These are phyloP conservation scores for Trichophyton equinum DNA, from an alignment of 2,329 filamentous ascomycete genomes.

Conservation along the genomic window DNA sequence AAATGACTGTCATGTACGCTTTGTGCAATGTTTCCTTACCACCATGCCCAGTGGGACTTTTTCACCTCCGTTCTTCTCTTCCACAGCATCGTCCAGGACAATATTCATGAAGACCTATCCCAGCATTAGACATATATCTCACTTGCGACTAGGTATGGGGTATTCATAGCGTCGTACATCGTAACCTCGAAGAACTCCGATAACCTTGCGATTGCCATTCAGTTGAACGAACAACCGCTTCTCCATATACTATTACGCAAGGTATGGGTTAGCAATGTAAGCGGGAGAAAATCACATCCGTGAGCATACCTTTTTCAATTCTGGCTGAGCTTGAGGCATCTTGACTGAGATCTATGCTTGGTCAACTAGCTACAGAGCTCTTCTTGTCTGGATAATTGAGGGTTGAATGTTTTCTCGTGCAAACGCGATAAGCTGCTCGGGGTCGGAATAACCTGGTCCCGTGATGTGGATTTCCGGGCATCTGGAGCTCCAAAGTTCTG, in stretches of 20 bases:
- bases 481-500: background rate
- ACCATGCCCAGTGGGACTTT: constrained; percentile 88
- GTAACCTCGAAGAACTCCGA: constrained; percentile 86
- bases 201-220: constrained; percentile 94
- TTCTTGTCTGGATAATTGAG: background rate
- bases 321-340: constrained; percentile 98
- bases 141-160: background rate
- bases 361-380: background rate
- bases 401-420: background rate
- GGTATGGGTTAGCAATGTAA: constrained; percentile 7
- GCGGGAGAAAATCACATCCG: constrained; percentile 3
- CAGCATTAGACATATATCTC: background rate
- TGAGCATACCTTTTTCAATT: constrained; percentile 79
- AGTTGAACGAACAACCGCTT: constrained; percentile 96
- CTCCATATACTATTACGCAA: constrained; percentile 71
- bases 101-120: constrained; percentile 90
- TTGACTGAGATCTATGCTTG: constrained; percentile 28
- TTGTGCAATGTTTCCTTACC: constrained; percentile 36
- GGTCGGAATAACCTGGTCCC: background rate
- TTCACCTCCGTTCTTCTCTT: constrained; percentile 85
- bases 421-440: background rate
- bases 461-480: background rate
- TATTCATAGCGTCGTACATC: constrained; percentile 52
- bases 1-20: background rate
- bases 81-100: constrained; percentile 89